Conservation (phyloP, 2,329 filamentous ascomycete species). For the Fusarium palustre region DNA sequence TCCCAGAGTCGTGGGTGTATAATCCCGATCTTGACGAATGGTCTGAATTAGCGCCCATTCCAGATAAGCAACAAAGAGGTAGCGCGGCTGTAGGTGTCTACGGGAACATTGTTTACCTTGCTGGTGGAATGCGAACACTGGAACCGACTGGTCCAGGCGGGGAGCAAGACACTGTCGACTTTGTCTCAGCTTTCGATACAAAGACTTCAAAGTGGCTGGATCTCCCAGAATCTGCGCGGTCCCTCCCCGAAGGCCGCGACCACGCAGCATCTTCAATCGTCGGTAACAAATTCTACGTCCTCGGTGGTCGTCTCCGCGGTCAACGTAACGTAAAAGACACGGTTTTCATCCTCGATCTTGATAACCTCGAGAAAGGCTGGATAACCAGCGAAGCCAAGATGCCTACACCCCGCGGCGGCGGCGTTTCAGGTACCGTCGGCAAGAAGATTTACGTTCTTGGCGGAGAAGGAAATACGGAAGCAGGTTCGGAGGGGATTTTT, state of each 20-base stretch:
- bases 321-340: slow-evolving; percentile 50
- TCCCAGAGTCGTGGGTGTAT: slow-evolving; percentile 49
- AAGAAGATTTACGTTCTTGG: slow-evolving; percentile 52
- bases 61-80: slow-evolving; percentile 46
- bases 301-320: slow-evolving; percentile 51
- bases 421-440: slow-evolving; percentile 46
- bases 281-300: slow-evolving; percentile 51
- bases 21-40: slow-evolving; percentile 46
- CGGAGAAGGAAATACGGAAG: slow-evolving; percentile 51
- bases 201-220: slow-evolving; percentile 43
- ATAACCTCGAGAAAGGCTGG: slow-evolving; percentile 46
- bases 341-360: slow-evolving; percentile 52
- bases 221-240: slow-evolving; percentile 41
- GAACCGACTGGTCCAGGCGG: background rate
- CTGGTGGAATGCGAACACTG: slow-evolving; percentile 52
- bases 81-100: slow-evolving; percentile 51
- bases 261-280: slow-evolving; percentile 51
- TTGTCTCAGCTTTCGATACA: slow-evolving; percentile 51
- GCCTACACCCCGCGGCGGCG: slow-evolving; percentile 54
- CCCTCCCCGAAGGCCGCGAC: slow-evolving; percentile 52
- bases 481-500: slow-evolving; percentile 42
- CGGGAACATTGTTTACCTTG: slow-evolving; percentile 51
- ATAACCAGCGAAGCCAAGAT: slow-evolving; percentile 45
- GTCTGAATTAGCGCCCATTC: slow-evolving; percentile 45
- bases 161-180: slow-evolving; percentile 46